Percentiles rank a stretch among this genome's conserved stretches.
Conservation (phyloP, 129 eudicot species). For the Flaveria bidentis region DNA sequence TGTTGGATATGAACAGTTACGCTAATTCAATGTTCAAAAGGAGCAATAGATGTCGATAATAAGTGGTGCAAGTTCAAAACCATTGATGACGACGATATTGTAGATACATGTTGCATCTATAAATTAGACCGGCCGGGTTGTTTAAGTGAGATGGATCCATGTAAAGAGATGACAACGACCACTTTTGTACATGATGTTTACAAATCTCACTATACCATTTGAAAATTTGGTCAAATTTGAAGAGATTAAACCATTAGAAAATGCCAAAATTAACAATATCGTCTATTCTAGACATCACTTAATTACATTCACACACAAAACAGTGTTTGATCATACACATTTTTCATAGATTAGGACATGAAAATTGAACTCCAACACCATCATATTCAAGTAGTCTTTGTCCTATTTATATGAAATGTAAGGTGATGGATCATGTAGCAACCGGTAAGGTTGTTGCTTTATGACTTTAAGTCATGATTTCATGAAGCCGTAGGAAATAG, state of each 20-base stretch:
- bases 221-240: neutral
- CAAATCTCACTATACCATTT: neutral
- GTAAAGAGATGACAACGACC: neutral
- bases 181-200: neutral
- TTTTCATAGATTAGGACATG: neutral
- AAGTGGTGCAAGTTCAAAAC: neutral
- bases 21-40: conserved; percentile 2
- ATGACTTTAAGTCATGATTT: too few species aligned
- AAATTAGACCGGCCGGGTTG: neutral
- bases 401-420: neutral
- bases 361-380: neutral
- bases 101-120: neutral
- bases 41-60: neutral
- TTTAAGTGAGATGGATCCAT: neutral
- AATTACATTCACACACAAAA: neutral
- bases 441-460: too few species aligned
- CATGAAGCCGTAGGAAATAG: too few species aligned
- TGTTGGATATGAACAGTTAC: conserved; percentile 3
- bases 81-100: neutral
- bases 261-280: neutral
- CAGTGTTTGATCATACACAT: neutral
- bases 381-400: neutral
- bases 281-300: neutral
- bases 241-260: conserved; percentile 15
- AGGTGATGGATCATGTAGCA: too few species aligned